A percentile compares a stretch with the other conserved stretches of the same genome.
Conservation (phyloP, 257 asterid species). For the Lycium ferocissimum region DNA sequence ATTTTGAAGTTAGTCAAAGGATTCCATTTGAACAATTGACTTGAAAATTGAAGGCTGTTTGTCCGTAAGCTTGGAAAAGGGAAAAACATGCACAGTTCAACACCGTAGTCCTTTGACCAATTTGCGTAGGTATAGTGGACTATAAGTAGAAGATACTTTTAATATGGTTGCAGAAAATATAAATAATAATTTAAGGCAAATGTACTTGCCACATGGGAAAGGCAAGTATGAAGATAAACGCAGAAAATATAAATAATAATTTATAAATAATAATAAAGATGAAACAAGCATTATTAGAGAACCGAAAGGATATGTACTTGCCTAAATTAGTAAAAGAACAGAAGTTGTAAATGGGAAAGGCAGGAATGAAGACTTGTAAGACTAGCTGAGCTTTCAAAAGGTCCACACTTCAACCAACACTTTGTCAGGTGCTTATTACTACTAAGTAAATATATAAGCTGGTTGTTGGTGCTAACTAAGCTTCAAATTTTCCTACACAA, state of each 20-base stretch:
- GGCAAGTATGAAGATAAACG: background rate
- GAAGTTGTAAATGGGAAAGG: constrained; percentile 8
- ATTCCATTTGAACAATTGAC: background rate
- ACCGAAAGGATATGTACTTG: background rate
- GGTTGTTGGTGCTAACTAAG: background rate
- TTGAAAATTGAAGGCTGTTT: background rate
- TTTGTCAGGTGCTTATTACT: background rate
- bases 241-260: background rate
- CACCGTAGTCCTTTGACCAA: background rate
- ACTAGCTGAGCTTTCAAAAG: background rate
- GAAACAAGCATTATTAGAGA: background rate
- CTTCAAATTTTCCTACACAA: too few species aligned
- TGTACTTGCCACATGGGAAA: background rate
- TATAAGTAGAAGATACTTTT: background rate
- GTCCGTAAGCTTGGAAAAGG: constrained; percentile 16
- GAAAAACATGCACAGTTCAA: background rate
- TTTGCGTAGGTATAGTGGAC: background rate
- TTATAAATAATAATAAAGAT: background rate
- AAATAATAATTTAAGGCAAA: background rate
- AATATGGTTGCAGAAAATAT: background rate
- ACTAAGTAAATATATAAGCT: background rate
- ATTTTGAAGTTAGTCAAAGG: background rate
- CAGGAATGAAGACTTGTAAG: background rate
- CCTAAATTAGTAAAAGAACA: background rate
- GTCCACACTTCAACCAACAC: background rate